Conservation (phyloP, 306 rosid species). For the Nissolia schottii region DNA sequence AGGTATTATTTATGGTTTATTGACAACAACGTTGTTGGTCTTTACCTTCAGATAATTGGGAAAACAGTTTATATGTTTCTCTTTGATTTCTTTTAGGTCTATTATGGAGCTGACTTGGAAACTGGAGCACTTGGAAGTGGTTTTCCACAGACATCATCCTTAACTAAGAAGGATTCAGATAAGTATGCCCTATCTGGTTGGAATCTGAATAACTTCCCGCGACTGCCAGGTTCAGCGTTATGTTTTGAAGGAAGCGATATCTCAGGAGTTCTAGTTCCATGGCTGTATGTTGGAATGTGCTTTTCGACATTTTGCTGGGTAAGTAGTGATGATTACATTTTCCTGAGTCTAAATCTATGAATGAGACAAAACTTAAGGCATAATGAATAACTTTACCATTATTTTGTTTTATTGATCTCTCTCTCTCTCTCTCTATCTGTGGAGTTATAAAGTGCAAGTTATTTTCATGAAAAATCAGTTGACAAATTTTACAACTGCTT, state of each 20-base stretch:
- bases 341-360: constrained; percentile 2
- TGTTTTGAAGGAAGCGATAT: constrained; percentile 81
- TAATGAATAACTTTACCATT: neutral
- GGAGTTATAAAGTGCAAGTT: neutral
- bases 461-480: neutral
- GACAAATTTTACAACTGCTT: neutral
- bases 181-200: constrained; percentile 68
- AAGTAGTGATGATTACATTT: constrained; percentile 29
- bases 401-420: neutral
- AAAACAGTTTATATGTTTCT: constrained; percentile 9
- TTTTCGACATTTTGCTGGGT: constrained; percentile 98
- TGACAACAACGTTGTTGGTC: constrained; percentile 1
- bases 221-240: constrained; percentile 82
- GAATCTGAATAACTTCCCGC: constrained; percentile 86
- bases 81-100: constrained; percentile 52
- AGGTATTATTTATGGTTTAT: constrained; percentile 48
- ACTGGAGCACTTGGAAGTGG: constrained; percentile 79
- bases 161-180: constrained; percentile 36
- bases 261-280: constrained; percentile 91
- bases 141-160: constrained; percentile 60
- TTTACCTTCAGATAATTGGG: constrained; percentile 7
- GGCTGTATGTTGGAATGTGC: constrained; percentile 97
- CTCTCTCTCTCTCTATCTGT: neutral
- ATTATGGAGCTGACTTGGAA: constrained; percentile 93
- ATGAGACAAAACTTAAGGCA: neutral